A percentile compares a stretch with the other conserved stretches of the same genome.
phyloP scores from a whole-genome alignment of 2,329 filamentous ascomycete species.

The Fusarium sp. region DNA sequence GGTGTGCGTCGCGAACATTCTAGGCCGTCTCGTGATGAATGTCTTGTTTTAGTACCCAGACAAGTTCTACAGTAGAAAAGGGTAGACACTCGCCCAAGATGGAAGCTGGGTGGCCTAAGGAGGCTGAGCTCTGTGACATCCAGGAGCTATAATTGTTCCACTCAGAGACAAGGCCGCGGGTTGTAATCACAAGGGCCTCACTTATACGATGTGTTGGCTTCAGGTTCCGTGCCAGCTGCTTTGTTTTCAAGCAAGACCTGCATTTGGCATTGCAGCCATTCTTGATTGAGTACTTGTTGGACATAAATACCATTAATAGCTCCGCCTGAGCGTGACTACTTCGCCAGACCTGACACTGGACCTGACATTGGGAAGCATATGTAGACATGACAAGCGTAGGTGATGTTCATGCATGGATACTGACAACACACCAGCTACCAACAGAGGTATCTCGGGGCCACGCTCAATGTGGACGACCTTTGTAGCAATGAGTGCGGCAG shows the following conservation, averaged over 20 bases:
- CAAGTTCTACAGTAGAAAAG: background rate
- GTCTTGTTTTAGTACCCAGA: constrained; percentile 5
- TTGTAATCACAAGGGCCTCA: background rate
- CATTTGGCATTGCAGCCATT: background rate
- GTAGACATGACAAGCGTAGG: background rate
- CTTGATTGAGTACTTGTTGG: background rate
- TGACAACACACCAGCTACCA: background rate
- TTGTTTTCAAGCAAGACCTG: background rate
- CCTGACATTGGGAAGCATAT: background rate
- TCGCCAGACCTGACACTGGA: background rate
- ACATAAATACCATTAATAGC: background rate
- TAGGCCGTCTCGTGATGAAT: constrained; percentile 25
- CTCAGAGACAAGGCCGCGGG: background rate
- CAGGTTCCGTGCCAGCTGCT: background rate
- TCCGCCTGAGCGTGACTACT: background rate
- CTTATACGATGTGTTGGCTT: background rate
- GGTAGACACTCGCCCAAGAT: background rate
- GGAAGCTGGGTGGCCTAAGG: background rate
- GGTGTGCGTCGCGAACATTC: constrained; percentile 6
- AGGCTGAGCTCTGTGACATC: background rate
- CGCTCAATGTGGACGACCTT: background rate
- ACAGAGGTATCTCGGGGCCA: background rate
- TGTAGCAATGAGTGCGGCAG: background rate
- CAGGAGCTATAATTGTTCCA: background rate
- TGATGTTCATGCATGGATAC: background rate